A percentile compares a stretch with the other conserved stretches of the same genome.
phyloP scores from a whole-genome alignment of 345 rosid species.

The Lumnitzera littorea region DNA sequence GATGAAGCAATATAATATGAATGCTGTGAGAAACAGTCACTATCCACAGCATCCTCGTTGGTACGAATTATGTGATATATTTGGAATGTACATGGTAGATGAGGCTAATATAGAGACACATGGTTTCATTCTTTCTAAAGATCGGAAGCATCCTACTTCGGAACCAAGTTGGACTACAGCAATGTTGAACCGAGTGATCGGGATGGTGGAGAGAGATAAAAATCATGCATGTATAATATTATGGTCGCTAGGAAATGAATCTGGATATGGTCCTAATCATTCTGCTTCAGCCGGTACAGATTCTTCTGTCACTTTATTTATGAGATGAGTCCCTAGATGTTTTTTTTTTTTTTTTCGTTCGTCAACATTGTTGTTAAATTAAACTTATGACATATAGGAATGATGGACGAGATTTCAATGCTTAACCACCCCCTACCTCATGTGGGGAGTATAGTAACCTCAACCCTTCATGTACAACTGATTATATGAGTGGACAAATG shows the following conservation, averaged over 20 bases:
- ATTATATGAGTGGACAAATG: too few relatives aligned
- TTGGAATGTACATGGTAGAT: slow-evolving; percentile 97
- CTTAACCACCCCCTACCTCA: too few relatives aligned
- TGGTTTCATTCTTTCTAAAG: slow-evolving; percentile 66
- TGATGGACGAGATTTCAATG: too few relatives aligned
- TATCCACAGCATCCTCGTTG: slow-evolving; percentile 99
- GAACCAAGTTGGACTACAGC: slow-evolving; percentile 92
- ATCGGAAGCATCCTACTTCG: slow-evolving; percentile 82
- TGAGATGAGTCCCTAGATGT: neutral
- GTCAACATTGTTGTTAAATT: too few relatives aligned
- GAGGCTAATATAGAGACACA: slow-evolving; percentile 99
- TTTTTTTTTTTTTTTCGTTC: neutral
- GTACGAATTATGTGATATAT: slow-evolving; percentile 93
- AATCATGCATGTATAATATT: slow-evolving; percentile 84
- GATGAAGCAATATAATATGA: slow-evolving; percentile 92
- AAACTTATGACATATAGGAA: too few relatives aligned
- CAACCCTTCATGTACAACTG: too few relatives aligned
- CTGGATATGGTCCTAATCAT: slow-evolving; percentile 97
- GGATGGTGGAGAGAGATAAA: slow-evolving; percentile 98
- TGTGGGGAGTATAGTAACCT: too few relatives aligned
- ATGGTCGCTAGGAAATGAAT: slow-evolving; percentile 96
- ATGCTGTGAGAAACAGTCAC: slow-evolving; percentile 97
- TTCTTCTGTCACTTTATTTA: slow-evolving; percentile 1
- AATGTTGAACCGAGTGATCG: slow-evolving; percentile 90
- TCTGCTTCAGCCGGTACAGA: slow-evolving; percentile 83